Conservation (phyloP, 306 rosid species). For the Castanospermum australe region DNA sequence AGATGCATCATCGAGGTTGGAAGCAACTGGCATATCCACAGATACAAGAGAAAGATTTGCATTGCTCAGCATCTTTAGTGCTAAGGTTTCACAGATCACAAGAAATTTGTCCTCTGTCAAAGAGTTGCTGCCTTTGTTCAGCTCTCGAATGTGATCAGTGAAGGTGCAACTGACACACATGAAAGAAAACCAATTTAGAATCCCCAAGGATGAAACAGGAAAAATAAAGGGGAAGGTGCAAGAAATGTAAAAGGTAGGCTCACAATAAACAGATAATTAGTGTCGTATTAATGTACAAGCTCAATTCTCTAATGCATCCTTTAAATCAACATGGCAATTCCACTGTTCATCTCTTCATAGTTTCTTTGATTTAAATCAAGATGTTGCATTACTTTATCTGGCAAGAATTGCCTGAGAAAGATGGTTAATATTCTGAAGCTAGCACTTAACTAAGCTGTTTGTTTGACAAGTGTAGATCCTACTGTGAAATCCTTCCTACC, state of each 20-base stretch:
- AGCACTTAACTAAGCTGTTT: neutral
- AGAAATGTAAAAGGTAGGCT: neutral
- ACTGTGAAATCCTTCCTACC: neutral
- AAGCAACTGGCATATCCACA: constrained; percentile 77
- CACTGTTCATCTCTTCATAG: neutral
- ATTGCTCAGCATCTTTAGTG: constrained; percentile 79
- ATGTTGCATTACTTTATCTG: neutral
- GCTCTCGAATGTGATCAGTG: constrained; percentile 68
- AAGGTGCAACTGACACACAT: constrained; percentile 67
- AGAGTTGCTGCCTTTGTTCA: constrained; percentile 51
- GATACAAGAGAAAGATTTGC: constrained; percentile 78
- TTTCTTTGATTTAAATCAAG: neutral
- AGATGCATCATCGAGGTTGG: constrained; percentile 81
- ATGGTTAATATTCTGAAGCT: constrained; percentile 21
- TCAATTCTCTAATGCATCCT: neutral
- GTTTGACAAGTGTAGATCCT: neutral
- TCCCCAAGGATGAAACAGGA: neutral
- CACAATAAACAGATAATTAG: neutral
- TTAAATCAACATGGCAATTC: neutral
- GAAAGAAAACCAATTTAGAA: constrained; percentile 37
- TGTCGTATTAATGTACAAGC: neutral
- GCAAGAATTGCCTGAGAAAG: neutral
- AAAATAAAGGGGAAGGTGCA: constrained; percentile 9
- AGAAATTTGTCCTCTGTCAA: constrained; percentile 69
- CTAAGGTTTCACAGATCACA: constrained; percentile 70